phyloP scores from a whole-genome alignment of 2,329 filamentous ascomycete genomes.

The Tolypocladium guangdongense region DNA sequence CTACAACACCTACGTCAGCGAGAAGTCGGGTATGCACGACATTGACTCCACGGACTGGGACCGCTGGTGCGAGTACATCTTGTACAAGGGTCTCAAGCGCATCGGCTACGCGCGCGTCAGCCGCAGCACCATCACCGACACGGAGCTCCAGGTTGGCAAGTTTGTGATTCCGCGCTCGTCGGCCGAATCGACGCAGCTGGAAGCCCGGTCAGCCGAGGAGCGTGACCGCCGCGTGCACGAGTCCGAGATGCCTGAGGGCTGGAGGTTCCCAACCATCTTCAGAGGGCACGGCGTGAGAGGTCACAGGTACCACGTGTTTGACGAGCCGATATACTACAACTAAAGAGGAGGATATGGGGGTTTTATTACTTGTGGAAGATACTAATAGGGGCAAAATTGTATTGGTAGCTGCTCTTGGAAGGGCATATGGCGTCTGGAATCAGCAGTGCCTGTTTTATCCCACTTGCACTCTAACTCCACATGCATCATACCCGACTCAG shows the following conservation, averaged over 20 bases:
- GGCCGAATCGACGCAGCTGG: conserved; percentile 37
- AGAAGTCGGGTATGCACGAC: conserved; percentile 83
- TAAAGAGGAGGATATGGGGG: conserved; percentile 9
- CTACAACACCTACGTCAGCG: conserved; percentile 90
- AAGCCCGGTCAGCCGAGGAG: conserved; percentile 36
- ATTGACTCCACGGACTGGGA: conserved; percentile 92
- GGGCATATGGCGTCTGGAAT: neutral
- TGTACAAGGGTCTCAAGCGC: conserved; percentile 81
- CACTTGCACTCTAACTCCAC: too few species aligned
- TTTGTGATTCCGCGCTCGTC: conserved; percentile 67
- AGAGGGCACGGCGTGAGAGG: conserved; percentile 76
- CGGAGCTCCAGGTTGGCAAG: conserved; percentile 92
- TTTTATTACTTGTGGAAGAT: neutral
- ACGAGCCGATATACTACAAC: conserved; percentile 69
- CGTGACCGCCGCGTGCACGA: conserved; percentile 54
- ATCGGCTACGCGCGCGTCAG: conserved; percentile 85
- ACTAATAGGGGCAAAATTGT: neutral
- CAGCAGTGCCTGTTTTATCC: too few species aligned
- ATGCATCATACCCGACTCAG: too few species aligned
- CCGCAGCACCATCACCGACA: conserved; percentile 88
- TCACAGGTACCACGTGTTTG: conserved; percentile 89
- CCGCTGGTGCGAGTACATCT: conserved; percentile 96
- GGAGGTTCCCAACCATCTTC: conserved; percentile 78
- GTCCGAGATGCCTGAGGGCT: conserved; percentile 61
- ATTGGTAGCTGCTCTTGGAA: neutral